phyloP scores from a whole-genome alignment of 352 stramenopile genomes.

The Globisporangium nodosum region DNA sequence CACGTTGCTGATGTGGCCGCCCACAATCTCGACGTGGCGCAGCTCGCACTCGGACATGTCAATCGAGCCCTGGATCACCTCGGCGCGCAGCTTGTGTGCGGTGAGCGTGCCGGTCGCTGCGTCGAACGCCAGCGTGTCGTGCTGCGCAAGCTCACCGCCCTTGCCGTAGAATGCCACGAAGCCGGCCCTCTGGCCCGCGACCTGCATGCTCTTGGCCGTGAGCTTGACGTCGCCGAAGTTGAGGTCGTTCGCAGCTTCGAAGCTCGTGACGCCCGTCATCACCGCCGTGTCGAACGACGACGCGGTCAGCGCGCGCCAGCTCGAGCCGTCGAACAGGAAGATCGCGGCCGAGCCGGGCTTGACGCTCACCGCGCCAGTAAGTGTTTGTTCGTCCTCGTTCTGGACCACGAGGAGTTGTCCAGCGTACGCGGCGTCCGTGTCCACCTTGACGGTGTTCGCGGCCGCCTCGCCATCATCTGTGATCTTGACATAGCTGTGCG shows the following conservation, averaged over 20 bases:
- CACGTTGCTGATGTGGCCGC: conserved; percentile 70
- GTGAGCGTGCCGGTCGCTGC: conserved; percentile 27
- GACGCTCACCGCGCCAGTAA: conserved; percentile 45
- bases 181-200: conserved; percentile 41
- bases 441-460: conserved; percentile 35
- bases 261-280: conserved; percentile 48
- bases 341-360: conserved; percentile 46
- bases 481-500: conserved; percentile 69
- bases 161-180: conserved; percentile 70
- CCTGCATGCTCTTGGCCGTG: conserved; percentile 57
- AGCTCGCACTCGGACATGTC: conserved; percentile 75
- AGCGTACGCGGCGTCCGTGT: conserved; percentile 28
- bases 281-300: conserved; percentile 58
- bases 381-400: conserved; percentile 57
- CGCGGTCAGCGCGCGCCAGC: conserved; percentile 61
- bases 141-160: conserved; percentile 51
- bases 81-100: conserved; percentile 38
- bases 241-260: conserved; percentile 62
- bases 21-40: conserved; percentile 59
- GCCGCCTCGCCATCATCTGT: conserved; percentile 34
- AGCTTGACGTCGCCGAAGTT: conserved; percentile 73
- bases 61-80: conserved; percentile 59
- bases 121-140: conserved; percentile 65
- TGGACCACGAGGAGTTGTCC: conserved; percentile 73
- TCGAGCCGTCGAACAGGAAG: conserved; percentile 58